Conservation (phyloP, 352 stramenopile species). For the Pythium biforme region DNA sequence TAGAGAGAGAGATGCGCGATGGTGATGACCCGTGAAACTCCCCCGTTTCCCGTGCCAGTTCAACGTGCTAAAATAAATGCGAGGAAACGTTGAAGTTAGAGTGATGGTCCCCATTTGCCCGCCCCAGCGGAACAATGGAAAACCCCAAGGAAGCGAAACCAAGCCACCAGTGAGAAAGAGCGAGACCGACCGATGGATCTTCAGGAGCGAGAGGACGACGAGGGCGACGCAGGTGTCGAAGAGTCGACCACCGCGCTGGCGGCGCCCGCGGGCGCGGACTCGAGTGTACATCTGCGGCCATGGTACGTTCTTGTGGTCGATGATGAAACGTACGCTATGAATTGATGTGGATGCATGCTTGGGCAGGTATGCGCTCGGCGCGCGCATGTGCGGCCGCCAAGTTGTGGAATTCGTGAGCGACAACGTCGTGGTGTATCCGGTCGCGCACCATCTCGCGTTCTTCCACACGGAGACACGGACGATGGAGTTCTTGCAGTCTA, state of each 20-base stretch:
- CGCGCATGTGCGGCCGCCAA: conserved; percentile 28
- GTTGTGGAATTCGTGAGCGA: conserved; percentile 62
- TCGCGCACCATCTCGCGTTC: conserved; percentile 59
- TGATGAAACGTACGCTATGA: no score
- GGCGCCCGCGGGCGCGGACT: not conserved
- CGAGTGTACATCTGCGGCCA: conserved; percentile 20
- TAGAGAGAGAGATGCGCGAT: not conserved
- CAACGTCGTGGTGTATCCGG: conserved; percentile 57
- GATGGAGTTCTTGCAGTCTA: conserved; percentile 79
- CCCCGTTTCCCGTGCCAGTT: no score
- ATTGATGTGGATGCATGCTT: not conserved
- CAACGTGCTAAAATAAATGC: not conserved
- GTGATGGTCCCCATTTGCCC: conserved; percentile 1
- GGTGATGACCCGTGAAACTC: conserved; percentile 1
- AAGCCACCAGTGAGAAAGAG: not conserved
- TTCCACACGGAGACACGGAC: conserved; percentile 53
- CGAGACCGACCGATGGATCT: not conserved
- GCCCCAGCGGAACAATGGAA: not conserved
- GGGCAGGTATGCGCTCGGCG: conserved; percentile 40
- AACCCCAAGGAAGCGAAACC: not conserved
- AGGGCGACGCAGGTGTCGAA: not conserved
- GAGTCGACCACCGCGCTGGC: not conserved
- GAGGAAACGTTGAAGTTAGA: conserved; percentile 11
- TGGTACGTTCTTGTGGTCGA: conserved; percentile 3
- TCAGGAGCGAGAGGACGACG: not conserved